These are phyloP conservation scores for Trichoderma sp. DNA, from an alignment of 2,329 filamentous ascomycete genomes.

Conservation along the genomic window DNA sequence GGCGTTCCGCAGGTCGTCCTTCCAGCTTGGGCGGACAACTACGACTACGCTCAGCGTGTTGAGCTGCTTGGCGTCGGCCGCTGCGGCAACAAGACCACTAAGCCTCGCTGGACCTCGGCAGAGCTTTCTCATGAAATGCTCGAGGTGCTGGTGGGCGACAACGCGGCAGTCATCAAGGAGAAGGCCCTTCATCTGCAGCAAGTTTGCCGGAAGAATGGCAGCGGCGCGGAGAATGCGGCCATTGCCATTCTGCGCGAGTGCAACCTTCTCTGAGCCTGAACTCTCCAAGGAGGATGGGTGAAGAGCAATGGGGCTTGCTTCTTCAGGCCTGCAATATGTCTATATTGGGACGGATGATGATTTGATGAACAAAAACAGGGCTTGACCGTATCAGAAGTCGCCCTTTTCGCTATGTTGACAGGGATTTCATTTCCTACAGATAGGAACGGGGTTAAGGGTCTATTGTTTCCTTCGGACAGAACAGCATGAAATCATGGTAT, in stretches of 20 bases:
- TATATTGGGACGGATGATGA: not conserved
- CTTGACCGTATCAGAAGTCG: not conserved
- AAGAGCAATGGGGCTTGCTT: no score
- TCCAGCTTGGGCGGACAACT: slow-evolving; percentile 50
- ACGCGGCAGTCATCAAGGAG: slow-evolving; percentile 22
- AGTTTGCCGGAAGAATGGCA: slow-evolving; percentile 28
- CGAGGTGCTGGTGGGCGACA: slow-evolving; percentile 30
- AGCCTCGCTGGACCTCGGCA: slow-evolving; percentile 34
- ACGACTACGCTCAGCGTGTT: slow-evolving; percentile 50
- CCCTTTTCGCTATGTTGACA: no score
- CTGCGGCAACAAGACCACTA: slow-evolving; percentile 33
- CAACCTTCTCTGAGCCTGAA: not conserved
- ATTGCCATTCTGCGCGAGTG: slow-evolving; percentile 36
- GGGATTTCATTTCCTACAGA: no score
- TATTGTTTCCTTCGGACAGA: no score
- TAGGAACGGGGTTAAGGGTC: no score
- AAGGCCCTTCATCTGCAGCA: slow-evolving; percentile 27
- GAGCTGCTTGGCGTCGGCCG: slow-evolving; percentile 49
- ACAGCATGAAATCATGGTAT: no score
- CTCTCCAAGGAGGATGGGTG: no score
- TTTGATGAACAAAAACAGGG: not conserved
- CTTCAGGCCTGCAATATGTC: no score
- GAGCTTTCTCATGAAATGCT: slow-evolving; percentile 32
- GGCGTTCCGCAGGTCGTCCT: slow-evolving; percentile 51
- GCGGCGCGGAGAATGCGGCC: slow-evolving; percentile 25